Conservation (phyloP, 2,329 filamentous ascomycete genomes). For the Aspergillus candidus region DNA sequence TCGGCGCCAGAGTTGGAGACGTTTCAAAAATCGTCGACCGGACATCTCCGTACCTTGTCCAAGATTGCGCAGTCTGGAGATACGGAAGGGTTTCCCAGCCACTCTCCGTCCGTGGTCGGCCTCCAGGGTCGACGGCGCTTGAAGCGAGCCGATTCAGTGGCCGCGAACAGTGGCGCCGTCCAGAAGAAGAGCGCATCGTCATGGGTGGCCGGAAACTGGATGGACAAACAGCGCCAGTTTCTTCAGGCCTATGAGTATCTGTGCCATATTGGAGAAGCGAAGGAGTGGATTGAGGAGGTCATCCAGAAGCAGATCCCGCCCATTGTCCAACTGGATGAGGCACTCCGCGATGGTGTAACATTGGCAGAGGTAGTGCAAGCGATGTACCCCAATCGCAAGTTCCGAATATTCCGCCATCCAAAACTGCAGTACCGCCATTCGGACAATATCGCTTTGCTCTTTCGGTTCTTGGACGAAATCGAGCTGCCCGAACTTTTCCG, state of each 20-base stretch:
- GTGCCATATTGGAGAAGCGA: slow-evolving; percentile 96
- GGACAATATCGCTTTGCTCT: slow-evolving; percentile 96
- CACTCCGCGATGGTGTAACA: slow-evolving; percentile 84
- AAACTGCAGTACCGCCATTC: slow-evolving; percentile 92
- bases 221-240: slow-evolving; percentile 97
- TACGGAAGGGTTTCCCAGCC: slow-evolving; percentile 70
- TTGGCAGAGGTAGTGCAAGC: slow-evolving; percentile 90
- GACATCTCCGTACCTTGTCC: slow-evolving; percentile 80
- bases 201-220: slow-evolving; percentile 88
- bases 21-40: slow-evolving; percentile 81
- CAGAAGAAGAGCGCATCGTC: slow-evolving; percentile 54
- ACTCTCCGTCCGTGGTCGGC: slow-evolving; percentile 80
- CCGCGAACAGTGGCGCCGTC: slow-evolving; percentile 44
- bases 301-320: slow-evolving; percentile 79
- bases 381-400: slow-evolving; percentile 67
- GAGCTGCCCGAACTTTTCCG: slow-evolving; percentile 92
- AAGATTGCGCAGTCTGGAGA: slow-evolving; percentile 70
- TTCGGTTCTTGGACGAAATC: slow-evolving; percentile 84
- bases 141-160: slow-evolving; percentile 59
- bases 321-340: slow-evolving; percentile 90
- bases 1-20: slow-evolving; percentile 69
- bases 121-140: slow-evolving; percentile 76
- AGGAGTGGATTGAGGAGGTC: slow-evolving; percentile 96
- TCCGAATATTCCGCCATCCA: slow-evolving; percentile 77
- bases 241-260: slow-evolving; percentile 96